Base-by-base conservation (phyloP, 768 basidiomycete species). In the Mycena vitilis region DNA sequence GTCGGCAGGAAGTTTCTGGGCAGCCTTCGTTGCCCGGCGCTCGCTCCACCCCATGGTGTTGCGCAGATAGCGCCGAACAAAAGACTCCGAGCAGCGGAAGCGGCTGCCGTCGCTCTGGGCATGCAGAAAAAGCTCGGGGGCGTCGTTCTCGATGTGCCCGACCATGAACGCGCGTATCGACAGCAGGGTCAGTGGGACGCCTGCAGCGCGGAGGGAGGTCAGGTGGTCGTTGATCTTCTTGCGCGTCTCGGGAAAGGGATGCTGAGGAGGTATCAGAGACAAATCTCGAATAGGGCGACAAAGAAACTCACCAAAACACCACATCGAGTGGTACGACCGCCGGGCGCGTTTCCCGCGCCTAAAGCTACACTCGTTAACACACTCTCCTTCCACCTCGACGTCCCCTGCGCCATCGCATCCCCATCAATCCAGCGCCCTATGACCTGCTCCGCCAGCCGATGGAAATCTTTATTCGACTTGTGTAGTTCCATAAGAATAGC, bases 1-100 rank as follows among this genome's bases (percentile, higher is more conserved):
- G 60, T 83, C 69, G 0, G 5, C 63, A 2, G 82, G 82, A 5
- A 78, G n/a, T 58, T 83, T 83, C 58, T 80, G 77, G 0, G 75
- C 81, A 1, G 81, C 81, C 30, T 73, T 61, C 20, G 81, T 83
- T n/a, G 73, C 72, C 0, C 65, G 48, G 2, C 76, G 73, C 45
- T 68, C 10, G 2, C 71, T 71, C 78, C 78, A 80, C 0, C 63
- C 59, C 16, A 81, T 10, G 1, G 71, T 58, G 2, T 60, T 34
- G n/a, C 53, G 66, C 3, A 75, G 60, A 23, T 47, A 73, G 9
- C 52, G 51, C 5, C 65, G 58, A 0, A 15, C 40, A 9, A 40
- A 40, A 1, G 40, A 40, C 15, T 3, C 40, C 11, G 40, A 40
- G 40, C 40, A 75, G 1, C 45, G 56, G 68, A 83, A 81, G 68